A percentile compares a stretch with the other conserved stretches of the same genome.
phyloP scores from a whole-genome alignment of 805 yeast genomes.

The Monosporozyma yasuniensis region DNA sequence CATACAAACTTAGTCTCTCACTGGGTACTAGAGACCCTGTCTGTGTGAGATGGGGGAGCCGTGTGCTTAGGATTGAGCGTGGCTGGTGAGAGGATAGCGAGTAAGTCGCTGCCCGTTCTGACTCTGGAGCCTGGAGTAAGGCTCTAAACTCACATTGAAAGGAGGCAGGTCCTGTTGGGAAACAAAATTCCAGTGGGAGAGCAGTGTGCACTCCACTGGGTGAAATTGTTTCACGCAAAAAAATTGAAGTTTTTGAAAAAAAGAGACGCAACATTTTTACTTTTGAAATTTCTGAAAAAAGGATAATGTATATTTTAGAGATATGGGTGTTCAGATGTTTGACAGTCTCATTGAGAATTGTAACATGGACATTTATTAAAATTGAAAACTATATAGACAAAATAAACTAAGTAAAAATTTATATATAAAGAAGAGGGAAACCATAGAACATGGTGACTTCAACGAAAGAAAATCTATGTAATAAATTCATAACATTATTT shows the following conservation, averaged over 20 bases:
- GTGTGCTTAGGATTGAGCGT: background rate
- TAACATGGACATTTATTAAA: background rate
- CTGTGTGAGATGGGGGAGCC: background rate
- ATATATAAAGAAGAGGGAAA: background rate
- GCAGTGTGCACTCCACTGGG: too few relatives aligned
- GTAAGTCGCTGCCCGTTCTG: too few relatives aligned
- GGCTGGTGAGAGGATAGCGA: background rate
- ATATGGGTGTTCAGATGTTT: background rate
- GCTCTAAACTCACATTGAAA: too few relatives aligned
- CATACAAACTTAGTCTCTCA: background rate
- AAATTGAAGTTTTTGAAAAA: too few relatives aligned
- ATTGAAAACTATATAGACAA: background rate
- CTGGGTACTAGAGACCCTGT: background rate
- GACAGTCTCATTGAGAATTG: background rate
- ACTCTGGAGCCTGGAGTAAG: too few relatives aligned
- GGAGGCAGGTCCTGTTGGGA: too few relatives aligned
- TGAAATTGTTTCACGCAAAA: too few relatives aligned
- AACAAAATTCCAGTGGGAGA: too few relatives aligned
- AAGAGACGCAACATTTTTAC: too few relatives aligned
- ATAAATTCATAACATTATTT: too few relatives aligned
- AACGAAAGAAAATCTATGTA: background rate
- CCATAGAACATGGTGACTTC: background rate
- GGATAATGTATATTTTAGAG: too few relatives aligned
- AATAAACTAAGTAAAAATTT: background rate
- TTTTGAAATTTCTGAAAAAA: too few relatives aligned